A percentile compares a stretch with the other conserved stretches of the same genome.
These are phyloP conservation scores for Aureobasidium sp. DNA, from an alignment of 2,329 filamentous ascomycete genomes.

Conservation along the genomic window DNA sequence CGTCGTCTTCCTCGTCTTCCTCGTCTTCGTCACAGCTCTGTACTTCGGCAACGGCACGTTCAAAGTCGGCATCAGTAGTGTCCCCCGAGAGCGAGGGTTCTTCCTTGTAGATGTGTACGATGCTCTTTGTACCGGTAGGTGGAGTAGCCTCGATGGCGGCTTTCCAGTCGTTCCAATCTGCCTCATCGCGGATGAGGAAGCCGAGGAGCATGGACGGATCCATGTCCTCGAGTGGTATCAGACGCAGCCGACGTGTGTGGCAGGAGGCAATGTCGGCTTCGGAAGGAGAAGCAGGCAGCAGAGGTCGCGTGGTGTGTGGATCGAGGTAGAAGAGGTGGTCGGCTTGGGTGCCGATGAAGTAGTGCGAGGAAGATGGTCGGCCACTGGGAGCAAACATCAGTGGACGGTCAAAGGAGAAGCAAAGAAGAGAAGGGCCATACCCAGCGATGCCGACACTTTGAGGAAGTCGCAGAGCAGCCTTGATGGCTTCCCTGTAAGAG, in stretches of 20 bases:
- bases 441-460: slow-evolving; percentile 93
- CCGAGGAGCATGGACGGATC: slow-evolving; percentile 97
- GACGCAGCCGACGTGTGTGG: slow-evolving; percentile 77
- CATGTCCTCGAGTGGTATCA: slow-evolving; percentile 83
- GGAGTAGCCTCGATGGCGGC: slow-evolving; percentile 36
- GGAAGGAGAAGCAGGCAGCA: slow-evolving; percentile 55
- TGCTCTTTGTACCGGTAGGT: slow-evolving; percentile 45
- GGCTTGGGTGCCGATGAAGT: slow-evolving; percentile 67
- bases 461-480: slow-evolving; percentile 72
- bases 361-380: slow-evolving; percentile 81
- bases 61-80: slow-evolving; percentile 26
- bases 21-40: slow-evolving; percentile 72
- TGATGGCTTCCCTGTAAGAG: slow-evolving; percentile 92
- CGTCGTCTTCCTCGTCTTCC: slow-evolving; percentile 46
- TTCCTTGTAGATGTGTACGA: slow-evolving; percentile 74
- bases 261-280: slow-evolving; percentile 71
- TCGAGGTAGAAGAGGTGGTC: slow-evolving; percentile 89
- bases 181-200: slow-evolving; percentile 74
- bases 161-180: slow-evolving; percentile 82
- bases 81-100: slow-evolving; percentile 49
- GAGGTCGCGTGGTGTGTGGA: slow-evolving; percentile 76
- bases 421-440: neutral
- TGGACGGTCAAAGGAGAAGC: neutral
- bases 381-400: slow-evolving; percentile 45
- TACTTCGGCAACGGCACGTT: slow-evolving; percentile 72